Evolutionary conservation across 192 early-diverging fungal genomes (phyloP).

Genomic region (Coemansia furcata): DNA sequence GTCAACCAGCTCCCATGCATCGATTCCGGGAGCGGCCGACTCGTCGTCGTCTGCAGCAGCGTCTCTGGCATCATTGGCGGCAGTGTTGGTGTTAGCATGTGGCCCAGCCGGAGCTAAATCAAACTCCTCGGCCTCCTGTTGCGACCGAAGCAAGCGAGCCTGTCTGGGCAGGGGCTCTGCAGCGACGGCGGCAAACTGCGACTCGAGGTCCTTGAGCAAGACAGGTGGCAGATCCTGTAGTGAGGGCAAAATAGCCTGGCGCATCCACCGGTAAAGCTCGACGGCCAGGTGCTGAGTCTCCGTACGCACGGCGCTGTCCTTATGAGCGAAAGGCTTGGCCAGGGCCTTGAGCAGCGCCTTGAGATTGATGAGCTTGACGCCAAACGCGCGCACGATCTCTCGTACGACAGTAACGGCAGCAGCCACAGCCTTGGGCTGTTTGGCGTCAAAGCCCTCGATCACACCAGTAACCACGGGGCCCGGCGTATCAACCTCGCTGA

Average conservation of each 20-base stretch:
- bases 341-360: constrained; percentile 85
- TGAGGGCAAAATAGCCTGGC: constrained; percentile 73
- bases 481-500: constrained; percentile 82
- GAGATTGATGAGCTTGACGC: constrained; percentile 72
- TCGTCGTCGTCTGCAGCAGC: constrained; percentile 22
- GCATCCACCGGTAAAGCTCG: constrained; percentile 94
- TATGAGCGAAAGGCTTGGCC: constrained; percentile 88
- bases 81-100: constrained; percentile 39
- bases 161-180: constrained; percentile 59
- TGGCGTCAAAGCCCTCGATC: constrained; percentile 72
- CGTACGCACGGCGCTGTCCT: constrained; percentile 86
- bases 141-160: constrained; percentile 73
- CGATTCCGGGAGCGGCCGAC: constrained; percentile 54
- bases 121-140: constrained; percentile 62
- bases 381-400: constrained; percentile 72
- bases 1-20: constrained; percentile 81
- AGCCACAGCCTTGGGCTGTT: constrained; percentile 89
- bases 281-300: constrained; percentile 78
- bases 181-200: constrained; percentile 74
- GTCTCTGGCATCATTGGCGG: constrained; percentile 11
- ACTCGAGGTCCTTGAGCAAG: constrained; percentile 87
- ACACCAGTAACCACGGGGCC: constrained; percentile 83
- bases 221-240: constrained; percentile 91
- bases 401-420: constrained; percentile 62
- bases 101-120: background rate